Conservation (phyloP, 352 stramenopile species). For the Phytophthora hybrid region DNA sequence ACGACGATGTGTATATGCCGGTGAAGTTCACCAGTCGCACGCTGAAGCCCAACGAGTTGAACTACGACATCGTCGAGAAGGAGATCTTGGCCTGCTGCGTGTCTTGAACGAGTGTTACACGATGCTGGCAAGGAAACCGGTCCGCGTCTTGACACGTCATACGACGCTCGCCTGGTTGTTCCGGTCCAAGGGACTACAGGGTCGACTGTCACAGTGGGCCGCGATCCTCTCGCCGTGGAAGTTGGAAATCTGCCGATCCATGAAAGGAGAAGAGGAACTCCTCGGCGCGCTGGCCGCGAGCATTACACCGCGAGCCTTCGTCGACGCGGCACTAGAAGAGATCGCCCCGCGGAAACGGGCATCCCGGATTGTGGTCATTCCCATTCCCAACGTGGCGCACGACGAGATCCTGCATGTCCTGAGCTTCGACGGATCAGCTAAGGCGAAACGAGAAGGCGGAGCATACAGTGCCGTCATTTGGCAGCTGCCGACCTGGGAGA, state of each 20-base stretch:
- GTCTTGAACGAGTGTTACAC: neutral
- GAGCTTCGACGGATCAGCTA: slow-evolving; percentile 22
- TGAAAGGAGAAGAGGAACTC: slow-evolving; percentile 6
- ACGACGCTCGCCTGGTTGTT: slow-evolving; percentile 2
- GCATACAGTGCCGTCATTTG: slow-evolving; percentile 13
- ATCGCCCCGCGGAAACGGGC: neutral
- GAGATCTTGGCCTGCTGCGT: no score
- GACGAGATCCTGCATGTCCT: slow-evolving; percentile 1
- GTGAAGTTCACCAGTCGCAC: no score
- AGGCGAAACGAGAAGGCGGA: slow-evolving; percentile 2
- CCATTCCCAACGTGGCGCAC: neutral
- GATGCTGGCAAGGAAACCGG: slow-evolving; percentile 1
- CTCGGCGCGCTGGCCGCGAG: slow-evolving; percentile 1
- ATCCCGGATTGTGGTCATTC: neutral
- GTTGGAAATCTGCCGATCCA: slow-evolving; percentile 6
- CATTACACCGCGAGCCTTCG: slow-evolving; percentile 6
- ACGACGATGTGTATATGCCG: slow-evolving; percentile 14
- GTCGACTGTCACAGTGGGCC: no score
- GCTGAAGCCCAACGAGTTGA: no score
- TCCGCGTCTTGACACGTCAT: slow-evolving; percentile 9
- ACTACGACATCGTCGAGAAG: no score
- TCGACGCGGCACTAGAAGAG: neutral
- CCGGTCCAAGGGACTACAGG: neutral
- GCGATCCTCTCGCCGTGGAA: no score
- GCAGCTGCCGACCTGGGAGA: slow-evolving; percentile 19